phyloP scores from a whole-genome alignment of 345 rosid genomes.

The Moricandia moricandioides region DNA sequence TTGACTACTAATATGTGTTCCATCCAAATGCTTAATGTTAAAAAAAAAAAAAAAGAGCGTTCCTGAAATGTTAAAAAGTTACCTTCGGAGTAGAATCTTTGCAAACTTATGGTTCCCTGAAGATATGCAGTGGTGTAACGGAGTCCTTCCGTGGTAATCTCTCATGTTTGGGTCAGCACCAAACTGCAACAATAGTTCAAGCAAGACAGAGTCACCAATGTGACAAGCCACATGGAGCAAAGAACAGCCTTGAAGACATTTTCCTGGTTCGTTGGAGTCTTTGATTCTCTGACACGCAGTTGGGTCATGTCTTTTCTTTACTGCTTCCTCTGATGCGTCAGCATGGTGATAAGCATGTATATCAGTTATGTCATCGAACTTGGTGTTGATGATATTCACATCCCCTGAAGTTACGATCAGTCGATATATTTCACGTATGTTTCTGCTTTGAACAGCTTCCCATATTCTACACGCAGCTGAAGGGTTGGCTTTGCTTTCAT shows the following conservation, averaged over 20 bases:
- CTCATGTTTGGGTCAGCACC: slow-evolving; percentile 66
- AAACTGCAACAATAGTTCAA: slow-evolving; percentile 82
- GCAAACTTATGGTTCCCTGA: slow-evolving; percentile 59
- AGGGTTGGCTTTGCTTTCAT: slow-evolving; percentile 31
- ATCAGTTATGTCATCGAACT: slow-evolving; percentile 50
- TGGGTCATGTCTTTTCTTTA: slow-evolving; percentile 51
- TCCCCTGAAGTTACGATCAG: slow-evolving; percentile 52
- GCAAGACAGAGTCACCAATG: slow-evolving; percentile 54
- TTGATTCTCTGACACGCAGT: slow-evolving; percentile 55
- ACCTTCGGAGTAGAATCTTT: slow-evolving; percentile 82
- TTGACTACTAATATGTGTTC: neutral
- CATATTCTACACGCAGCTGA: slow-evolving; percentile 49
- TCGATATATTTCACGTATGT: slow-evolving; percentile 70
- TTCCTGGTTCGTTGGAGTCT: slow-evolving; percentile 56
- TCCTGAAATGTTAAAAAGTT: slow-evolving; percentile 13
- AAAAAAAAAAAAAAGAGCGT: neutral
- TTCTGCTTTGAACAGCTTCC: slow-evolving; percentile 68
- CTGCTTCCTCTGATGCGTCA: slow-evolving; percentile 34
- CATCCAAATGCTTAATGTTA: neutral
- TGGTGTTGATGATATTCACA: slow-evolving; percentile 53
- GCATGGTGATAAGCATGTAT: slow-evolving; percentile 43
- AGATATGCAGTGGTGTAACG: slow-evolving; percentile 77
- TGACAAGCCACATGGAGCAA: slow-evolving; percentile 81
- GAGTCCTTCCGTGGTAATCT: slow-evolving; percentile 80
- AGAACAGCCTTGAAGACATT: slow-evolving; percentile 81